Percentiles rank a stretch among this genome's conserved stretches.
Conservation (phyloP, 495 filamentous ascomycete genomes). For the Neurospora sp. region DNA sequence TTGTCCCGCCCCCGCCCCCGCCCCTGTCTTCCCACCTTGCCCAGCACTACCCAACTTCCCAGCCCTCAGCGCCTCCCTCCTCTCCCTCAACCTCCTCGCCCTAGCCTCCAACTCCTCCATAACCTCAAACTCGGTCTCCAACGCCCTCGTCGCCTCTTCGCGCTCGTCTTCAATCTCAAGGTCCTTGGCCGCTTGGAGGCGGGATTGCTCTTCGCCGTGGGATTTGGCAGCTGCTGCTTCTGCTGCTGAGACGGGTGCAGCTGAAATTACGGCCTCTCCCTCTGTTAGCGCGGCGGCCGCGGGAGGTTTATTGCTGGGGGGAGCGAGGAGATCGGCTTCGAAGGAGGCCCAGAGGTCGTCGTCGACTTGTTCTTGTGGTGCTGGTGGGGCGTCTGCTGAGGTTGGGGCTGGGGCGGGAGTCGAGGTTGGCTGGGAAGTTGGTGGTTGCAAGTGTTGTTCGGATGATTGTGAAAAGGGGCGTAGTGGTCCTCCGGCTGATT, state of each 20-base stretch:
- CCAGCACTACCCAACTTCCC: slow-evolving; percentile 25
- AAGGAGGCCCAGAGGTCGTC: slow-evolving; percentile 89
- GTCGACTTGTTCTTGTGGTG: slow-evolving; percentile 36
- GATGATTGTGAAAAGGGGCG: not conserved
- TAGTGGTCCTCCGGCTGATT: not conserved
- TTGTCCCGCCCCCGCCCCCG: slow-evolving; percentile 11
- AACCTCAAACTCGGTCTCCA: slow-evolving; percentile 87
- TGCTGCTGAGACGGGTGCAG: slow-evolving; percentile 57
- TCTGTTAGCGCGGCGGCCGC: slow-evolving; percentile 10
- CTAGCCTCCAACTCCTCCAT: slow-evolving; percentile 86
- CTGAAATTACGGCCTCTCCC: slow-evolving; percentile 54
- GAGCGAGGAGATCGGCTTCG: slow-evolving; percentile 65
- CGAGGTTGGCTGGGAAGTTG: not conserved
- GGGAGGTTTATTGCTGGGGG: slow-evolving; percentile 1
- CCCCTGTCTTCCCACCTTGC: not conserved
- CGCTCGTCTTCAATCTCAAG: slow-evolving; percentile 55
- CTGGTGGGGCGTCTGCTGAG: slow-evolving; percentile 2
- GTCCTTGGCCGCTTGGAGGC: slow-evolving; percentile 53
- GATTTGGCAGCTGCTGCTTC: slow-evolving; percentile 59
- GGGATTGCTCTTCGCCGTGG: slow-evolving; percentile 45
- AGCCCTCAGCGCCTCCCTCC: slow-evolving; percentile 41
- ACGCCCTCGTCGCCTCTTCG: slow-evolving; percentile 69
- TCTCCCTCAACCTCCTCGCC: slow-evolving; percentile 65
- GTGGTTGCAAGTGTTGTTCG: not conserved
- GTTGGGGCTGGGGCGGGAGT: not conserved